Base-by-base conservation (phyloP, 148 eudicot species). In the Cornus florida region DNA sequence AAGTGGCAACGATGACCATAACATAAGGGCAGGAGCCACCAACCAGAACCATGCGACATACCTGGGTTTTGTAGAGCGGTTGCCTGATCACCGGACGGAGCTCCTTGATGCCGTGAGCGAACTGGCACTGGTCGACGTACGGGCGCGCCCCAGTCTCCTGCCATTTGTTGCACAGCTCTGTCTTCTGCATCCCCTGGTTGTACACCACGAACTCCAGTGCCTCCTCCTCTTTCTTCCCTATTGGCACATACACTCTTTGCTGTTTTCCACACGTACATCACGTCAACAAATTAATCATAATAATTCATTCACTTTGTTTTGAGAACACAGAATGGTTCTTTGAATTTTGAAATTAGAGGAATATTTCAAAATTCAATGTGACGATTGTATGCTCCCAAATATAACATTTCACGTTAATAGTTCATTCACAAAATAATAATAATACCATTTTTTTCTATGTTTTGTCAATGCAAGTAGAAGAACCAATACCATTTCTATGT, bases 1-100 rank as follows among this genome's bases (percentile, higher is more conserved):
- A 92, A 92, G 75, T 92, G 95, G 80, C 95, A 92, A 72, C 95
- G 95, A 72, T 92, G 93, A 60, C 95, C 95, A 23, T 90, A n/a
- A n/a, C n/a, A n/a, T n/a, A 92, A 17, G 93, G 93, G 69, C 95
- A 92, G 50, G 65, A 39, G 72, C 73, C 82, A 0, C 93, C 91
- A 39, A 87, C 48, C 41, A 84, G 85, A 48, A 92, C 77, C 93
- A 92, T 90, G 17, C 91, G 93, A 59, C 95, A 92, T 16, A 92
- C 86, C 76, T 92, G 87, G 1, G 95, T 90, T 79, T 92, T 92
- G 84, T 90, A 92, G 19, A 92, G 85, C 0, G 92, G 95, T 81
- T 92, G 95, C 70, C 95, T 80, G 59, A 92, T 87, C 28, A 92
- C 88, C 3, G 93, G 94, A 1, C 94, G 90, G 59, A 91, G 89